Percentiles rank a stretch among this genome's conserved stretches.
Evolutionary conservation across 1,139 yeast genomes (phyloP).

Genomic region (Hyphopichia khmerensis): DNA sequence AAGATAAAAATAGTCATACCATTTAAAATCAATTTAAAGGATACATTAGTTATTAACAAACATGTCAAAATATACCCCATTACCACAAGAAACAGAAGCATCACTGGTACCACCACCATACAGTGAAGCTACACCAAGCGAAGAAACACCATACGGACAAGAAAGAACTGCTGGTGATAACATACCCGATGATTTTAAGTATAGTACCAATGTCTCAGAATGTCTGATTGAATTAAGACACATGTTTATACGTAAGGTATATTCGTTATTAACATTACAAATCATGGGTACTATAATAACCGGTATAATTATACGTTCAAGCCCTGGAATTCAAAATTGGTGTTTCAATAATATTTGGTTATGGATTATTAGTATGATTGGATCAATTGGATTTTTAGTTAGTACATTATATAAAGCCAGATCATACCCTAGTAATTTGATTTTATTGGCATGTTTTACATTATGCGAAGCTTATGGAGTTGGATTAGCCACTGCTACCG

Average conservation of each 20-base stretch:
- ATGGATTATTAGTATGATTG: slow-evolving; percentile 54
- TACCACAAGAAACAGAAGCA: slow-evolving; percentile 3
- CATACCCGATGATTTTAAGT: slow-evolving; percentile 81
- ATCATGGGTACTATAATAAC: slow-evolving; percentile 59
- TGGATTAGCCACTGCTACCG: slow-evolving; percentile 65
- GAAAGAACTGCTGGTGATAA: slow-evolving; percentile 36
- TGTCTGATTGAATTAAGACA: slow-evolving; percentile 77
- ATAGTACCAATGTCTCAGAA: slow-evolving; percentile 72
- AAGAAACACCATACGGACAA: slow-evolving; percentile 24
- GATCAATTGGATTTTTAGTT: slow-evolving; percentile 62
- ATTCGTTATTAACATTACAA: slow-evolving; percentile 67
- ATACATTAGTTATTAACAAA: not conserved
- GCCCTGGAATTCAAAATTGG: slow-evolving; percentile 53
- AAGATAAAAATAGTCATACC: too few species aligned
- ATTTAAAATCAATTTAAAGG: too few species aligned
- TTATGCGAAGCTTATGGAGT: slow-evolving; percentile 71
- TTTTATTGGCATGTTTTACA: slow-evolving; percentile 66
- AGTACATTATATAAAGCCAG: slow-evolving; percentile 60
- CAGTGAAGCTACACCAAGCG: slow-evolving; percentile 15
- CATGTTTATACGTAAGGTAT: slow-evolving; percentile 76
- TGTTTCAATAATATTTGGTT: slow-evolving; percentile 62
- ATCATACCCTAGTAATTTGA: slow-evolving; percentile 60
- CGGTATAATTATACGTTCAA: slow-evolving; percentile 54
- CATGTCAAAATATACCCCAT: not conserved
- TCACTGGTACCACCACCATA: slow-evolving; percentile 26